Evolutionary conservation across 345 rosid genomes (phyloP).

Genomic region (Citrus australasica): DNA sequence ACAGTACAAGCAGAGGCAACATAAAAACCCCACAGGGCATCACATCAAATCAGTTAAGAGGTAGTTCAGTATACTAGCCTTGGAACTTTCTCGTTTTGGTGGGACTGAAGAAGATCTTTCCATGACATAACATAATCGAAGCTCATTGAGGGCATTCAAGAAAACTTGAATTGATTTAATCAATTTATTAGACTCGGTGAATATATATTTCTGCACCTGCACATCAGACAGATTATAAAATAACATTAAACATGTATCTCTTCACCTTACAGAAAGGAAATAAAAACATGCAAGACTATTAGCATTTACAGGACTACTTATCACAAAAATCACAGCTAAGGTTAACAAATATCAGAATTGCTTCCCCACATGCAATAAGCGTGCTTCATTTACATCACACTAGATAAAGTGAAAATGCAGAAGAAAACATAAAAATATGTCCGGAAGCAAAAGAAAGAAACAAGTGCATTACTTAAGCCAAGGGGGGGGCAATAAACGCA

Average conservation of each 20-base stretch:
- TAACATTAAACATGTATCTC: not conserved
- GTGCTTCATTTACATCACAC: not conserved
- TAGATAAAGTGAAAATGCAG: not conserved
- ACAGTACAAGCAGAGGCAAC: not conserved
- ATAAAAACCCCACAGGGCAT: not conserved
- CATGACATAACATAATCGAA: conserved; percentile 63
- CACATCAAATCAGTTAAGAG: conserved; percentile 9
- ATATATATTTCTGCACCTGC: conserved; percentile 80
- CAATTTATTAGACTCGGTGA: conserved; percentile 61
- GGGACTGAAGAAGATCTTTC: conserved; percentile 50
- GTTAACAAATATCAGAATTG: not conserved
- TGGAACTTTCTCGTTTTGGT: conserved; percentile 56
- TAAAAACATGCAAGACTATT: not conserved
- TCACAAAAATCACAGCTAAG: not conserved
- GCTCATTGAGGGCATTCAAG: conserved; percentile 78
- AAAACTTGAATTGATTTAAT: conserved; percentile 87
- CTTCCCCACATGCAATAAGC: not conserved
- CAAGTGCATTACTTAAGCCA: not conserved
- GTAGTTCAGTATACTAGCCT: conserved; percentile 31
- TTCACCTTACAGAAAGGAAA: not conserved
- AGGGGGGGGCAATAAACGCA: not conserved
- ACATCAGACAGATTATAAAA: not conserved
- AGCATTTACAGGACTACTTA: not conserved
- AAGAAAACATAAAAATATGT: not conserved
- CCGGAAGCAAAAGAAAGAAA: not conserved